These are phyloP conservation scores for Lotus japonicus DNA, from an alignment of 306 rosid genomes.

Conservation along the genomic window DNA sequence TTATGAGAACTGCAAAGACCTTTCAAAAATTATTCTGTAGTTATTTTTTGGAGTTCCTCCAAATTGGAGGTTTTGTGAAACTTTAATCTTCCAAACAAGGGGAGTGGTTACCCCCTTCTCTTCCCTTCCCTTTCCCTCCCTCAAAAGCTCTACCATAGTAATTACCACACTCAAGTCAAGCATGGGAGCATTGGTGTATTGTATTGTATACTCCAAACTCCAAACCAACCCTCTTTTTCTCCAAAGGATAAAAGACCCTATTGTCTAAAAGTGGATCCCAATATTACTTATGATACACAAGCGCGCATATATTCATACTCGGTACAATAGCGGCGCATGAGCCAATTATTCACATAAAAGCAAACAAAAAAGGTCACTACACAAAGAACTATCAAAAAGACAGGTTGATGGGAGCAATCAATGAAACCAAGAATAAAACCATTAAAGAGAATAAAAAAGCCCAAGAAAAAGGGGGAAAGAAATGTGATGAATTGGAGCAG, in stretches of 20 bases:
- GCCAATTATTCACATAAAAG: slow-evolving; percentile 30
- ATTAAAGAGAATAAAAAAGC: not conserved
- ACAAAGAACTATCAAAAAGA: slow-evolving; percentile 27
- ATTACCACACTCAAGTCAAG: too few relatives aligned
- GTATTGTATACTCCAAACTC: too few relatives aligned
- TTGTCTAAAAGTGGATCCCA: slow-evolving; percentile 24
- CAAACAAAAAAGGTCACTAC: slow-evolving; percentile 41
- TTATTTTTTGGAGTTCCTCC: too few relatives aligned
- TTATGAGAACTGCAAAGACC: too few relatives aligned
- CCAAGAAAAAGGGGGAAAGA: slow-evolving; percentile 4
- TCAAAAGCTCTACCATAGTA: too few relatives aligned
- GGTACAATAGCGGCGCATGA: slow-evolving; percentile 44
- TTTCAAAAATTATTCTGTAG: too few relatives aligned
- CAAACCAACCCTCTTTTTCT: not conserved
- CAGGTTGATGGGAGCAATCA: slow-evolving; percentile 38
- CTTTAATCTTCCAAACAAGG: too few relatives aligned
- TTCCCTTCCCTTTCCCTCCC: too few relatives aligned
- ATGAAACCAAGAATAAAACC: slow-evolving; percentile 23
- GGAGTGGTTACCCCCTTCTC: too few relatives aligned
- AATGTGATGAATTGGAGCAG: slow-evolving; percentile 9
- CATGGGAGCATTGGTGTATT: too few relatives aligned
- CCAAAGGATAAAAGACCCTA: not conserved
- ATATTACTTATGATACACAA: slow-evolving; percentile 7
- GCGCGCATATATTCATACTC: not conserved
- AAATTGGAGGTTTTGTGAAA: too few relatives aligned